Evolutionary conservation across 345 rosid species (phyloP).

Genomic region (Citrus australasica): DNA sequence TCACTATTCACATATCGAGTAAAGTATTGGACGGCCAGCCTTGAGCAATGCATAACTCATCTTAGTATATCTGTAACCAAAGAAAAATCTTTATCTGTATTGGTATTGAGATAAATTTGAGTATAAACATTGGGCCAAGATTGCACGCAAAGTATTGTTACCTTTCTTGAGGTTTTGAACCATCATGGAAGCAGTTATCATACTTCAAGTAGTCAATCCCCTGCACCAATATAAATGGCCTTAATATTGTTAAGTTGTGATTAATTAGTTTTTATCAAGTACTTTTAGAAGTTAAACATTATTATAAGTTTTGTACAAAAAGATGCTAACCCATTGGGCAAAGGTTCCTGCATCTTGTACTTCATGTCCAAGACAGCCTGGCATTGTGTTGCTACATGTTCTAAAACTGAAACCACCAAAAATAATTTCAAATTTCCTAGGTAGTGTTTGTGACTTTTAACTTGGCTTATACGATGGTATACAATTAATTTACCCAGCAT

Average conservation of each 20-base stretch:
- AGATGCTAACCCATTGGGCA: slow-evolving; percentile 46
- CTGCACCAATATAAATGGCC: slow-evolving; percentile 11
- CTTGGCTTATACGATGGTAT: background rate
- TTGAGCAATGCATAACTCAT: slow-evolving; percentile 49
- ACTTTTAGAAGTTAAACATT: background rate
- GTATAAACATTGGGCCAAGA: background rate
- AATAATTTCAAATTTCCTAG: background rate
- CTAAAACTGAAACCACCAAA: slow-evolving; percentile 17
- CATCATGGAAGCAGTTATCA: slow-evolving; percentile 43
- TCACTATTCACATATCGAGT: slow-evolving; percentile 55
- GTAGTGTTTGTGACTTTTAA: background rate
- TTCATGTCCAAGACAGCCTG: slow-evolving; percentile 57
- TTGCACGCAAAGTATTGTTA: background rate
- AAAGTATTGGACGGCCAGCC: slow-evolving; percentile 40
- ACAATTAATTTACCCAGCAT: slow-evolving; percentile 41
- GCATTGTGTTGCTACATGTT: slow-evolving; percentile 60
- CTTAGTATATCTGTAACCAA: slow-evolving; percentile 31
- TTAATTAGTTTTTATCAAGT: background rate
- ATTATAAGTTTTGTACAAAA: background rate
- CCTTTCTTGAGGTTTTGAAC: slow-evolving; percentile 36
- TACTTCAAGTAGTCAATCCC: slow-evolving; percentile 52
- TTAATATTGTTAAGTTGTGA: background rate
- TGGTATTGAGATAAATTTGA: too few relatives aligned
- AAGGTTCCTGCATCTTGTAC: slow-evolving; percentile 52
- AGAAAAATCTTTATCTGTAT: background rate